Base-by-base conservation (phyloP, 805 yeast species). In the Saturnispora saitoi region DNA sequence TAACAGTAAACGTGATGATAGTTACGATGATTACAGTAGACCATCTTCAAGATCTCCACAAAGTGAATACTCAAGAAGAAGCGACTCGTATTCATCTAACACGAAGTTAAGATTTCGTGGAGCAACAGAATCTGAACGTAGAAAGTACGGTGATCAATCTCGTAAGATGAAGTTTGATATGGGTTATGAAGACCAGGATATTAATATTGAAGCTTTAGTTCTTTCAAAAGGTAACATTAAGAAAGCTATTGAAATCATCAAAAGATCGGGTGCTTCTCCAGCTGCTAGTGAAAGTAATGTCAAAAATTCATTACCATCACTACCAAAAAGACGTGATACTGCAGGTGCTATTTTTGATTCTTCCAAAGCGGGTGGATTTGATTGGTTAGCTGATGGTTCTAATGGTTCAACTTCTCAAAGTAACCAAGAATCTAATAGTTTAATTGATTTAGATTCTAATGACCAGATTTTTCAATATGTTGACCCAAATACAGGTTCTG, bases 401-500 rank as follows among this genome's bases (percentile, higher is more conserved):
- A 51, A 29, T 12, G 24, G 37, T 12, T 9, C 31, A 4, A 26
- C 17, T 19, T 15, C 12, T 19, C 20, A 24, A 17, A 31, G 43
- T 17, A 29, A 32, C 20, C 17, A 22, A 8, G 67, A 58, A 10
- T 59, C 54, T 7, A 61, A 58, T 45, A 61, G 58, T 50, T 59
- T 67, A 32, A 49, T 67, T 52, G 66, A 76, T 63, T 56, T 56
- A 7, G 47, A 38, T 8, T 40, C 43, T 3, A 42, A 39, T 29
- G 54, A 52, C 46, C 83, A 70, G 62, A 79, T 71, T 64, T 83
- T 67, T 56, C 91, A 83, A 58, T 84, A 80, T 59, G 71, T 82
- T 19, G 90, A 84, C 56, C 88, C 89, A 2, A 68, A 74, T 7
- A 81, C 88, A 0, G 90, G 91, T 11, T 74, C 78, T 43, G 64